Conservation (phyloP, 345 rosid genomes). For the Carallia brachiata region DNA sequence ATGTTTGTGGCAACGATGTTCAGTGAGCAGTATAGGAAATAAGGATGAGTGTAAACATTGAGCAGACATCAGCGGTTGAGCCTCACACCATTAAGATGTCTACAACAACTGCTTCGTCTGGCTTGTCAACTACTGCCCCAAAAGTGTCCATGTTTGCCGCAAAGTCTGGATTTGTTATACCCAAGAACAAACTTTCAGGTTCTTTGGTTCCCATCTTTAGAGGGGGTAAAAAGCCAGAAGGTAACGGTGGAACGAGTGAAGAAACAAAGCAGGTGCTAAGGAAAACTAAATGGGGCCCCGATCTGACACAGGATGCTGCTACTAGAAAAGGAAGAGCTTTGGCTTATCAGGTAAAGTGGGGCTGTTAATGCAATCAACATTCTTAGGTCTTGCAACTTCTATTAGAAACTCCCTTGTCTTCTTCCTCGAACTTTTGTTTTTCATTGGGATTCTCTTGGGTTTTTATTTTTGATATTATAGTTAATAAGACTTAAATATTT, state of each 20-base stretch:
- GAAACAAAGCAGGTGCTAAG: conserved; percentile 50
- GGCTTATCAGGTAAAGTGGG: conserved; percentile 78
- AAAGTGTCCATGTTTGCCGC: conserved; percentile 75
- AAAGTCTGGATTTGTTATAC: conserved; percentile 85
- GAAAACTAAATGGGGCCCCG: conserved; percentile 89
- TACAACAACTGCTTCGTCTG: conserved; percentile 29
- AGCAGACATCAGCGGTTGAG: conserved; percentile 29
- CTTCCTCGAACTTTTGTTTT: background rate
- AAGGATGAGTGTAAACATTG: conserved; percentile 31
- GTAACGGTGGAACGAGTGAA: conserved; percentile 35
- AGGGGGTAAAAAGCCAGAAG: conserved; percentile 50
- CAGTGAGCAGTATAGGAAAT: background rate
- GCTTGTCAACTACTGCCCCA: conserved; percentile 34
- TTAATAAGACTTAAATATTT: background rate
- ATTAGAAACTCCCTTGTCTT: background rate
- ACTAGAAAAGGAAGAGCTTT: conserved; percentile 59
- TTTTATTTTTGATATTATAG: background rate
- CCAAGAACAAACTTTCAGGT: conserved; percentile 86
- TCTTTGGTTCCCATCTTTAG: conserved; percentile 66
- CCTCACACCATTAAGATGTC: conserved; percentile 39
- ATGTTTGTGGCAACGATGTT: background rate
- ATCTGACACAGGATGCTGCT: conserved; percentile 58
- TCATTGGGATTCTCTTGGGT: background rate
- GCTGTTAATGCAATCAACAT: background rate
- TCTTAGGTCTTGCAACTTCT: background rate